Percentiles rank a stretch among this genome's conserved stretches.
Conservation (phyloP, 805 yeast species). For the Kazachstania bromeliacearum region DNA sequence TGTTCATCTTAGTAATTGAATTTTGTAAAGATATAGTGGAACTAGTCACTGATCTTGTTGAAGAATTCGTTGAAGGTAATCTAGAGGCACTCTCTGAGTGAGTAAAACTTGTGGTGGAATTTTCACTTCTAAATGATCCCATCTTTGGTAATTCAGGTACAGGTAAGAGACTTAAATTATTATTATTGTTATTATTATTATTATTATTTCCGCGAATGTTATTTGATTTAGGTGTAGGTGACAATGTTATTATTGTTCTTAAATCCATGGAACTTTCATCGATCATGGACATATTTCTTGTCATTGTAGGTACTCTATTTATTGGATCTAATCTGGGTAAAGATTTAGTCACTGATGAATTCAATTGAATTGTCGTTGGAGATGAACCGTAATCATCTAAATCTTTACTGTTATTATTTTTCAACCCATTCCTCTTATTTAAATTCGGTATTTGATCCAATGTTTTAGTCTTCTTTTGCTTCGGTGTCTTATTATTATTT, state of each 20-base stretch:
- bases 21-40: constrained; percentile 3
- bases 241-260: constrained; percentile 13
- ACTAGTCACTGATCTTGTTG: constrained; percentile 1
- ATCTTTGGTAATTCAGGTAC: constrained; percentile 30
- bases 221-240: constrained; percentile 27
- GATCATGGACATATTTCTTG: constrained; percentile 7
- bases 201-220: too few species aligned
- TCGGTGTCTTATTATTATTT: background rate
- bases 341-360: constrained; percentile 28
- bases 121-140: constrained; percentile 29
- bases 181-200: constrained; percentile 1
- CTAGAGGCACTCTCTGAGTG: background rate
- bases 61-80: background rate
- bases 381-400: constrained; percentile 25
- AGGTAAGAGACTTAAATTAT: constrained; percentile 7
- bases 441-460: constrained; percentile 1
- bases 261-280: constrained; percentile 6
- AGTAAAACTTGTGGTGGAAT: constrained; percentile 4
- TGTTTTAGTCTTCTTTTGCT: background rate
- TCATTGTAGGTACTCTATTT: constrained; percentile 13
- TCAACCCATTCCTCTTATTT: constrained; percentile 3
- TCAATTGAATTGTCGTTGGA: constrained; percentile 29
- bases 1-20: background rate
- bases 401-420: constrained; percentile 2
- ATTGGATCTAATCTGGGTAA: constrained; percentile 11